phyloP scores from a whole-genome alignment of 208 protist species.

The Leishmania guyanensis region DNA sequence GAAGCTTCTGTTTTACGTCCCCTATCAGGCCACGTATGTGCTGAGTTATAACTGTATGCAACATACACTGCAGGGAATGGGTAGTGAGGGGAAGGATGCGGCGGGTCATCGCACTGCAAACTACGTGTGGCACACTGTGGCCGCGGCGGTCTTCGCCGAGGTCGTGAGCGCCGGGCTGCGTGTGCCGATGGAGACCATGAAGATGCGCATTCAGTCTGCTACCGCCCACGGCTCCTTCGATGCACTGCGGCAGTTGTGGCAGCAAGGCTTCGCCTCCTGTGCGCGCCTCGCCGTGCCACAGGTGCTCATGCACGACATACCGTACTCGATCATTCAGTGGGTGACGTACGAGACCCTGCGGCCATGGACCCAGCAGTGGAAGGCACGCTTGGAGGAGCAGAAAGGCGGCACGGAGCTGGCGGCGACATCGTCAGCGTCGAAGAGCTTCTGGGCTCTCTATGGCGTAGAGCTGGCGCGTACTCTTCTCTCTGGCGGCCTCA shows the following conservation, averaged over 20 bases:
- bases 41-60: slow-evolving; percentile 55
- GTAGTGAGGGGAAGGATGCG: not conserved
- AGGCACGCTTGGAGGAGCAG: not conserved
- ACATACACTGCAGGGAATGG: slow-evolving; percentile 16
- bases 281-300: slow-evolving; percentile 61
- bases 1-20: slow-evolving; percentile 76
- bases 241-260: slow-evolving; percentile 52
- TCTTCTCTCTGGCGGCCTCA: slow-evolving; percentile 78
- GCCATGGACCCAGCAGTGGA: slow-evolving; percentile 48
- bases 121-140: slow-evolving; percentile 43
- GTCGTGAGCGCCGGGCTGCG: slow-evolving; percentile 56
- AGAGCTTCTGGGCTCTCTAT: slow-evolving; percentile 31
- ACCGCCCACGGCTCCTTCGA: slow-evolving; percentile 41
- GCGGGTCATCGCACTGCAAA: not conserved
- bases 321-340: slow-evolving; percentile 83
- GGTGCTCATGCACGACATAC: slow-evolving; percentile 80
- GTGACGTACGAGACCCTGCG: slow-evolving; percentile 74
- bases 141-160: slow-evolving; percentile 59
- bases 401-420: not conserved
- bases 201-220: slow-evolving; percentile 78
- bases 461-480: slow-evolving; percentile 43
- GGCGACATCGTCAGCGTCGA: not conserved
- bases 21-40: slow-evolving; percentile 81
- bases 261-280: slow-evolving; percentile 44
- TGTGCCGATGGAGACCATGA: slow-evolving; percentile 87